Evolutionary conservation across 1,139 yeast genomes (phyloP).

Genomic region (Magnusiomyces ingens): DNA sequence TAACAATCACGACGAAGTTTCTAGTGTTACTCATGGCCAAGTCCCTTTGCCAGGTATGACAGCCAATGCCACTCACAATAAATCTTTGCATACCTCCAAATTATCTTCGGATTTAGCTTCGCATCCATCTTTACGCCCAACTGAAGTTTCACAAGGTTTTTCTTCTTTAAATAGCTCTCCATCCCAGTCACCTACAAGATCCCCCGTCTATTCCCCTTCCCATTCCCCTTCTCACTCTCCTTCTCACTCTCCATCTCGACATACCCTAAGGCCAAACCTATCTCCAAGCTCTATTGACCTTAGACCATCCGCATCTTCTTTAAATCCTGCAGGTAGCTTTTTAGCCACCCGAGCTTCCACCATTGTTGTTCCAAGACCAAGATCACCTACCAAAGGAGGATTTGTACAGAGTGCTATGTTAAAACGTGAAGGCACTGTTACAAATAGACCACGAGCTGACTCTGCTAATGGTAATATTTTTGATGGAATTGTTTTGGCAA

Average conservation of each 20-base stretch:
- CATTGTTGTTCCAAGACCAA: conserved; percentile 10
- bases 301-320: conserved; percentile 7
- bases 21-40: conserved; percentile 9
- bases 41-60: conserved; percentile 17
- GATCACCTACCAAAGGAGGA: conserved; percentile 26
- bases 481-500: conserved; percentile 11
- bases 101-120: conserved; percentile 1
- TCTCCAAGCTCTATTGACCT: conserved; percentile 10
- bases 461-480: conserved; percentile 7
- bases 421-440: conserved; percentile 23
- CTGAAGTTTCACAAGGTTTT: neutral
- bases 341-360: conserved; percentile 15
- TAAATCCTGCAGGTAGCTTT: conserved; percentile 14
- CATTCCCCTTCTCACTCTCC: conserved; percentile 14
- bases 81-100: neutral
- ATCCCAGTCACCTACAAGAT: neutral
- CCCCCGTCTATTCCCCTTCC: conserved; percentile 15
- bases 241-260: conserved; percentile 9
- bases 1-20: conserved; percentile 10
- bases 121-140: conserved; percentile 7
- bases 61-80: neutral
- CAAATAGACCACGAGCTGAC: conserved; percentile 12
- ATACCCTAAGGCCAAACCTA: conserved; percentile 11
- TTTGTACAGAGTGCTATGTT: conserved; percentile 30
- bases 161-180: conserved; percentile 8